phyloP scores from a whole-genome alignment of 495 filamentous ascomycete species.

The Talaromyces ruber region DNA sequence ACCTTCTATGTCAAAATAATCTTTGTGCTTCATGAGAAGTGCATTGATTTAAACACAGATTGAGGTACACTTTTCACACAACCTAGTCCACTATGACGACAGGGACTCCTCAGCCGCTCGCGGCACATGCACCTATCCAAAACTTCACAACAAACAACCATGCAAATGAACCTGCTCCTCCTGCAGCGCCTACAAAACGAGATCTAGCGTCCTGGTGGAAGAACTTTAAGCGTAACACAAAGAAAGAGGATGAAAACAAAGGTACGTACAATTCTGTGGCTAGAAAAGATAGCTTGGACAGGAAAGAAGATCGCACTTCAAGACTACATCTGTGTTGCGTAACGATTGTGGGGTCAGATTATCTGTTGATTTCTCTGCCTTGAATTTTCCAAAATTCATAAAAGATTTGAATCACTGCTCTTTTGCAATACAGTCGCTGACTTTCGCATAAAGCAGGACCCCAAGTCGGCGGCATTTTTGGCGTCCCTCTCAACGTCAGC shows the following conservation, averaged over 20 bases:
- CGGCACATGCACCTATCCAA: constrained; percentile 5
- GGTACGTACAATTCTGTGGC: constrained; percentile 38
- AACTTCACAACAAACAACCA: neutral
- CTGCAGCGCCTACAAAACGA: constrained; percentile 63
- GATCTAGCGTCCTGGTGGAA: constrained; percentile 91
- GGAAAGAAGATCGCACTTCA: too few relatives aligned
- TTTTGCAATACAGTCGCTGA: neutral
- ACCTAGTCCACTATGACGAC: constrained; percentile 28
- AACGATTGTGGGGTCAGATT: neutral
- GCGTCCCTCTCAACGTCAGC: constrained; percentile 85
- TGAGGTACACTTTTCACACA: neutral
- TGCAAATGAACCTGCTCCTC: constrained; percentile 15
- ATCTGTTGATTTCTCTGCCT: neutral
- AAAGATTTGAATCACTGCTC: neutral
- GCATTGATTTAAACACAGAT: neutral
- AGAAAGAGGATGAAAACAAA: constrained; percentile 72
- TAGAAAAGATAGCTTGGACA: neutral
- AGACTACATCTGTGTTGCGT: too few relatives aligned
- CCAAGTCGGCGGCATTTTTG: constrained; percentile 64
- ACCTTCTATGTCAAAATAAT: neutral
- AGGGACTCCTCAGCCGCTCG: constrained; percentile 32
- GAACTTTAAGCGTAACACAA: constrained; percentile 66
- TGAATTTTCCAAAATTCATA: neutral
- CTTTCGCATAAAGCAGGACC: neutral
- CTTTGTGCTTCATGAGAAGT: neutral